A percentile compares a stretch with the other conserved stretches of the same genome.
Evolutionary conservation across 768 basidiomycete species (phyloP).

Genomic region (Coprinellus micaceus): DNA sequence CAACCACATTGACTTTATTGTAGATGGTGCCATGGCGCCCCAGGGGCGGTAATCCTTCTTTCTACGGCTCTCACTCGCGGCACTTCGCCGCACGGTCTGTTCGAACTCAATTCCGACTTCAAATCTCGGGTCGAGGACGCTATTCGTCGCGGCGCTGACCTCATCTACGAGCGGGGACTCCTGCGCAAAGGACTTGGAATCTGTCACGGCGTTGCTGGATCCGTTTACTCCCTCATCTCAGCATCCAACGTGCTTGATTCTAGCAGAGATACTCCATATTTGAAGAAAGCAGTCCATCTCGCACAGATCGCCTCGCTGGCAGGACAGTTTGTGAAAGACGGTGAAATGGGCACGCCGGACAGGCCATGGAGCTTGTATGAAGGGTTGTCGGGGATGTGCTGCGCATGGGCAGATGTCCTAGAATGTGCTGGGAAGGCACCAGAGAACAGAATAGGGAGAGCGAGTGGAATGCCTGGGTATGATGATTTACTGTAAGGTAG

Average conservation of each 20-base stretch:
- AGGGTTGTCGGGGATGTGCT: constrained; percentile 56
- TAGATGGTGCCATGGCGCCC: constrained; percentile 61
- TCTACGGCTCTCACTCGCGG: constrained; percentile 38
- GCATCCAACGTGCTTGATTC: constrained; percentile 42
- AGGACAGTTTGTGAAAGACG: constrained; percentile 28
- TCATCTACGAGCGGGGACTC: constrained; percentile 47
- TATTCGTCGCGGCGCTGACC: constrained; percentile 34
- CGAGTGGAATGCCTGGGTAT: constrained; percentile 2
- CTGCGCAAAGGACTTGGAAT: constrained; percentile 57
- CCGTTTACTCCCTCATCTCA: constrained; percentile 50
- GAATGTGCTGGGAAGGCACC: not conserved
- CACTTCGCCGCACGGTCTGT: constrained; percentile 13
- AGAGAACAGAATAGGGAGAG: not conserved
- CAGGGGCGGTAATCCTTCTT: constrained; percentile 47
- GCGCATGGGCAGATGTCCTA: constrained; percentile 43
- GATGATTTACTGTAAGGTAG: constrained; percentile 1
- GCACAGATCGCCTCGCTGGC: constrained; percentile 41
- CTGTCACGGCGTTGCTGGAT: constrained; percentile 56
- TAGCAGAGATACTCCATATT: constrained; percentile 19
- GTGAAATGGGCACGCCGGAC: constrained; percentile 47
- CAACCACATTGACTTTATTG: too few species aligned
- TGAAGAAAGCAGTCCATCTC: constrained; percentile 43
- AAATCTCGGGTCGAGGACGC: constrained; percentile 27
- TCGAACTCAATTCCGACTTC: constrained; percentile 22
- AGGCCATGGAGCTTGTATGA: constrained; percentile 55